Evolutionary conservation across 2,329 filamentous ascomycete species (phyloP).

Genomic region (Tolypocladium cylindrosporum): DNA sequence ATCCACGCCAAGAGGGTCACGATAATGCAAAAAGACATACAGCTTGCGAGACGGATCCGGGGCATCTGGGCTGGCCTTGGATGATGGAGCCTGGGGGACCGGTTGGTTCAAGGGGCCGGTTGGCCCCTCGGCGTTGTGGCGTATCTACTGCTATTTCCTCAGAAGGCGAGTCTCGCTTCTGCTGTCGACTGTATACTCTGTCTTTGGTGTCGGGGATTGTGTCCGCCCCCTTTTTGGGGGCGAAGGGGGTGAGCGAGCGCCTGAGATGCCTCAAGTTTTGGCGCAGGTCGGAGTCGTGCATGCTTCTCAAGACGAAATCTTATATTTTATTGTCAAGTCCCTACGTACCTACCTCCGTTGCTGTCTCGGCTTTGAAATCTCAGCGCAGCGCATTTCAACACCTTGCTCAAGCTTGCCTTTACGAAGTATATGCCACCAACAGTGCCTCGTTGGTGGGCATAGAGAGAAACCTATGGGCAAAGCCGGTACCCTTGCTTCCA

Average conservation of each 20-base stretch:
- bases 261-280: background rate
- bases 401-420: background rate
- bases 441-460: background rate
- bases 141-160: background rate
- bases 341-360: background rate
- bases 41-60: constrained; percentile 73
- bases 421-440: background rate
- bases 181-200: background rate
- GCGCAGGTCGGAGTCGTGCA: background rate
- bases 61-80: constrained; percentile 65
- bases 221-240: background rate
- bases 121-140: background rate
- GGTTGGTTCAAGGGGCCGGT: background rate
- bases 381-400: no score
- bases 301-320: background rate
- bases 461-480: background rate
- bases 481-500: background rate
- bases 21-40: constrained; percentile 97
- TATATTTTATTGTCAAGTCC: background rate
- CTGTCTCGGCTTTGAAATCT: background rate
- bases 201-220: background rate
- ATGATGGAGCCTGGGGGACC: constrained; percentile 9
- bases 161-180: background rate
- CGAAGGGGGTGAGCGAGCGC: background rate
- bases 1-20: constrained; percentile 96